Percentiles rank a stretch among this genome's conserved stretches.
Evolutionary conservation across 2,329 filamentous ascomycete genomes (phyloP).

Genomic region (Epichloe sp.): DNA sequence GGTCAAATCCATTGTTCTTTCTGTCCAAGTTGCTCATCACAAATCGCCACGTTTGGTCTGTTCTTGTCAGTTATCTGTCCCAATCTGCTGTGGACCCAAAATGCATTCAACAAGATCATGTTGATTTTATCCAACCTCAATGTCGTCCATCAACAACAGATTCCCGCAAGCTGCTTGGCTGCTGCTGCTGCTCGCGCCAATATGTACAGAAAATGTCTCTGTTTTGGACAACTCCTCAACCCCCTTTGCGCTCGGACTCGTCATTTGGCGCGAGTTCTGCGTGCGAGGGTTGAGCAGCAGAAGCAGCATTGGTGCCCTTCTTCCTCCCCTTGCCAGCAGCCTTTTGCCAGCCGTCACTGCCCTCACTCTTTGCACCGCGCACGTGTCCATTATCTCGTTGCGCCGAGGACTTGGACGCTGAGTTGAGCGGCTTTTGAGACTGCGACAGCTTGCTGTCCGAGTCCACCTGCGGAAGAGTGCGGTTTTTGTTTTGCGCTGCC

Average conservation of each 20-base stretch:
- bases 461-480: conserved; percentile 6
- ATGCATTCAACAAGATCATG: conserved; percentile 3
- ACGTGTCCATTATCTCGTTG: conserved; percentile 39
- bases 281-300: conserved; percentile 22
- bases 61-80: conserved; percentile 2
- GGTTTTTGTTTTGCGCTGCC: neutral
- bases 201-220: neutral
- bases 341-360: conserved; percentile 45
- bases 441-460: conserved; percentile 10
- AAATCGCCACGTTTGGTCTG: neutral
- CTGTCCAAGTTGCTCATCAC: neutral
- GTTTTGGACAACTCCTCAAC: conserved; percentile 12
- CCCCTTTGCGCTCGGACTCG: conserved; percentile 51
- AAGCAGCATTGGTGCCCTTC: conserved; percentile 32
- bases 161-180: neutral
- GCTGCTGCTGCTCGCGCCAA: neutral
- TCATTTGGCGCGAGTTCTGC: conserved; percentile 44
- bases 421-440: conserved; percentile 12
- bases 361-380: conserved; percentile 41
- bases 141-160: conserved; percentile 1
- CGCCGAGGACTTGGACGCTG: conserved; percentile 23
- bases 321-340: conserved; percentile 38
- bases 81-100: conserved; percentile 1
- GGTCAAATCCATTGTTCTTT: neutral
- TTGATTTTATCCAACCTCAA: conserved; percentile 5